Evolutionary conservation across 2,329 filamentous ascomycete genomes (phyloP).

Genomic region (Neodidymelliopsis sp.): DNA sequence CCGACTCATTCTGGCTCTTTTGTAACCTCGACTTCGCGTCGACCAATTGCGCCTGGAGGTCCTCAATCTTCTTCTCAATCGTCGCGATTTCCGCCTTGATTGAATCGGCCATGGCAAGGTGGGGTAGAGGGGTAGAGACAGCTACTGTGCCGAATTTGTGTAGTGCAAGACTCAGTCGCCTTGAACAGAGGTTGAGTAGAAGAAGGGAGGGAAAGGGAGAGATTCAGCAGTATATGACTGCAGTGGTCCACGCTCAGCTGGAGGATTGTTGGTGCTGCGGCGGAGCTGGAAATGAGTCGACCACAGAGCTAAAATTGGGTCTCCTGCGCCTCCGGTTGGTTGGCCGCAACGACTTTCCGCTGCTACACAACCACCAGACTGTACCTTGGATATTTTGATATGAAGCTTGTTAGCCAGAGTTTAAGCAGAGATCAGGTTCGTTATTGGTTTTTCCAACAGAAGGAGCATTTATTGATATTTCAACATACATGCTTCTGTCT

Average conservation of each 20-base stretch:
- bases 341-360: neutral
- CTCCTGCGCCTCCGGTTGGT: constrained; percentile 21
- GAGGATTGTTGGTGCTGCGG: constrained; percentile 12
- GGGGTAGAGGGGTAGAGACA: constrained; percentile 34
- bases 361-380: neutral
- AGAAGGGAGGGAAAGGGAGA: neutral
- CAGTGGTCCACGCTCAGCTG: constrained; percentile 13
- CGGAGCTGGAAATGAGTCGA: constrained; percentile 21
- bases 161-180: neutral
- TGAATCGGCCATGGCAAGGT: constrained; percentile 40
- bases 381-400: neutral
- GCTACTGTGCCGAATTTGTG: constrained; percentile 22
- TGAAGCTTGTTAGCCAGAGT: too few species aligned
- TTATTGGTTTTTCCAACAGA: neutral
- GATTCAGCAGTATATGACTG: constrained; percentile 9
- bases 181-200: neutral
- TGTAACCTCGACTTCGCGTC: constrained; percentile 41
- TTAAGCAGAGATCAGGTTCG: too few species aligned
- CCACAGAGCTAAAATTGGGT: constrained; percentile 17
- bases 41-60: constrained; percentile 39
- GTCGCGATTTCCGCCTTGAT: constrained; percentile 42
- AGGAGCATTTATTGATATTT: neutral
- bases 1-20: constrained; percentile 28
- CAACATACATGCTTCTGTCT: neutral
- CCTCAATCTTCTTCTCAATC: constrained; percentile 44